A percentile compares a stretch with the other conserved stretches of the same genome.
phyloP scores from a whole-genome alignment of 345 rosid species.

The Citrus cavaleriei region DNA sequence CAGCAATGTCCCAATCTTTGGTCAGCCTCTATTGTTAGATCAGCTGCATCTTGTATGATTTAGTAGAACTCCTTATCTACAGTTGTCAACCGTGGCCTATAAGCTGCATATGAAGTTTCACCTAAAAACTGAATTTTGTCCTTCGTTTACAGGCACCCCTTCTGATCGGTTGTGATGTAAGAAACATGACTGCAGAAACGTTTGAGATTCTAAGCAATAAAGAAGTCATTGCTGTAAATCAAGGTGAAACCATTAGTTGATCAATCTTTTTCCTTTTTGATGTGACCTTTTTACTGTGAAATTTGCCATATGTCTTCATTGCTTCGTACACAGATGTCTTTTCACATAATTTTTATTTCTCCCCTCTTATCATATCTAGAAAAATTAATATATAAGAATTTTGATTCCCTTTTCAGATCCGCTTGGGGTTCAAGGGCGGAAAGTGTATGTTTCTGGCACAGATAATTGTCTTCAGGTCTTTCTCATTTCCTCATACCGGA shows the following conservation, averaged over 20 bases:
- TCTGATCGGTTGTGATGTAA: constrained; percentile 88
- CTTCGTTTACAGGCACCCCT: constrained; percentile 78
- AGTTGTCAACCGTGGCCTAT: neutral
- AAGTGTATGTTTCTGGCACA: constrained; percentile 51
- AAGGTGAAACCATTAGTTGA: constrained; percentile 50
- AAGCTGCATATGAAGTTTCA: neutral
- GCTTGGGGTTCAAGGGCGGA: constrained; percentile 98
- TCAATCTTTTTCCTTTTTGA: neutral
- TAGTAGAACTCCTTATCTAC: neutral
- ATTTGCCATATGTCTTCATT: neutral
- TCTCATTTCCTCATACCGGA: neutral
- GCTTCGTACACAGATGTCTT: constrained; percentile 1
- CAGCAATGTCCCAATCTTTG: neutral
- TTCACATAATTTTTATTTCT: neutral
- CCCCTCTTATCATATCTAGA: neutral
- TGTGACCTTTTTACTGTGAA: neutral
- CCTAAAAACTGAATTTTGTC: neutral
- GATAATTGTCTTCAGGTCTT: constrained; percentile 70
- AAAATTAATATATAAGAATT: constrained; percentile 11
- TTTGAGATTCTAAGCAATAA: constrained; percentile 70
- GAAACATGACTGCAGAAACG: constrained; percentile 80
- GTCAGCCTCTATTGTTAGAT: neutral
- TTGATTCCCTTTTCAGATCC: constrained; percentile 54
- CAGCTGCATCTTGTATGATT: neutral
- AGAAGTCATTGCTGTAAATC: constrained; percentile 89